phyloP scores from a whole-genome alignment of 768 basidiomycete genomes.

The Lentinula lateritia region DNA sequence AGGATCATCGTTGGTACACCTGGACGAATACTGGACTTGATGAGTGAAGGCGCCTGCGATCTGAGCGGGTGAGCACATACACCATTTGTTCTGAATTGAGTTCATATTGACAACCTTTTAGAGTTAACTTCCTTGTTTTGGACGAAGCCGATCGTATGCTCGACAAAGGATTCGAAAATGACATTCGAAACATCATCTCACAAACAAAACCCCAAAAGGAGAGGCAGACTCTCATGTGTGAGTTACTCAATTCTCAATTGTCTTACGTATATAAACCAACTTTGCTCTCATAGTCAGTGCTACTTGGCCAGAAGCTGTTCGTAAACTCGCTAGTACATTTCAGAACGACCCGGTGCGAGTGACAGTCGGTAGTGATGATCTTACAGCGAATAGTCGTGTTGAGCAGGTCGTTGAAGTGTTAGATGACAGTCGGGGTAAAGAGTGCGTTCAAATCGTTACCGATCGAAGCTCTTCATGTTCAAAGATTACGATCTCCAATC shows the following conservation, averaged over 20 bases:
- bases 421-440: constrained; percentile 79
- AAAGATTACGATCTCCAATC: not conserved
- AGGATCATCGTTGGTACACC: constrained; percentile 94
- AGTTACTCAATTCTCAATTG: constrained; percentile 23
- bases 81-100: not conserved
- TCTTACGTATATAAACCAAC: not conserved
- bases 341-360: constrained; percentile 80
- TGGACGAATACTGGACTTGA: constrained; percentile 88
- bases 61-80: constrained; percentile 55
- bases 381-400: constrained; percentile 92
- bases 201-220: constrained; percentile 59
- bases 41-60: constrained; percentile 81
- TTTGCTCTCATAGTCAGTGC: constrained; percentile 68
- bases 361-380: constrained; percentile 92
- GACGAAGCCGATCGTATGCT: constrained; percentile 99
- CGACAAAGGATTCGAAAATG: constrained; percentile 98
- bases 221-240: constrained; percentile 94
- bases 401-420: constrained; percentile 91
- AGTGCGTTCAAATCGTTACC: constrained; percentile 44
- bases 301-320: constrained; percentile 95
- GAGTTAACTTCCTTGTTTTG: constrained; percentile 86
- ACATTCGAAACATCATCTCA: constrained; percentile 86
- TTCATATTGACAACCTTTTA: constrained; percentile 20
- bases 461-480: not conserved
- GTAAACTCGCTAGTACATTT: constrained; percentile 85